Base-by-base conservation (phyloP, 1,284 basidiomycete genomes). In the Agroathelia rolfsii region DNA sequence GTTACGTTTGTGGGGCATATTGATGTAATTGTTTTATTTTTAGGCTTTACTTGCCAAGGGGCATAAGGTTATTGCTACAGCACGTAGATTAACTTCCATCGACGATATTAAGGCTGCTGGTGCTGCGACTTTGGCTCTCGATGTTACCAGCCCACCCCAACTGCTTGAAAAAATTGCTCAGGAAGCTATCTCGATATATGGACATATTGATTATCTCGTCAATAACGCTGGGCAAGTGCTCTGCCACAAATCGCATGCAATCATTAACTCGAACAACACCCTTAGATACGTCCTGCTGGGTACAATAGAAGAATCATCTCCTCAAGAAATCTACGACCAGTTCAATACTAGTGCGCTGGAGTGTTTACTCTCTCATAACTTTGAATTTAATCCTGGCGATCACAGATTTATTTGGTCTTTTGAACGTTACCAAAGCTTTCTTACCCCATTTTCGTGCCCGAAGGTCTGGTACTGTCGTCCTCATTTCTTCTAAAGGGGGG, bases 401-500 rank as follows among this genome's bases (percentile, higher is more conserved):
- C 17, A 42, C 43, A 3, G 52, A 53, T 36, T 42, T 53, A 5
- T 59, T 62, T 38, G 59, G 58, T 2, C 49, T 52, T 2, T 32
- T 64, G 5, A 62, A 63, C 41, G 51, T 62, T 5, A 47, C 51
- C 9, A 42, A 60, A 11, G 58, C 58, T 2, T 58, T 62, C 38
- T 43, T 62, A 6, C 59, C 59, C 1, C 51, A 59, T 41, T 55
- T 61, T 58, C 48, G 60, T 3, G 42, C 47, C 30, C 43, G 47
- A 30, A 46, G 46, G 33, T 40, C 44, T 3, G 60, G 59, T 4
- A 60, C 52, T 4, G 38, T 62, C 11, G 44, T 58, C 10, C 58
- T 54, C 43, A 40, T 59, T 2, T 57, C 61, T 0, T 59, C 52
- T 18, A 24, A 55, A 12, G 50, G 41, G 3, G 56, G 51, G 9